Evolutionary conservation across 495 filamentous ascomycete genomes (phyloP).

Genomic region (Penicillium cataractarum): DNA sequence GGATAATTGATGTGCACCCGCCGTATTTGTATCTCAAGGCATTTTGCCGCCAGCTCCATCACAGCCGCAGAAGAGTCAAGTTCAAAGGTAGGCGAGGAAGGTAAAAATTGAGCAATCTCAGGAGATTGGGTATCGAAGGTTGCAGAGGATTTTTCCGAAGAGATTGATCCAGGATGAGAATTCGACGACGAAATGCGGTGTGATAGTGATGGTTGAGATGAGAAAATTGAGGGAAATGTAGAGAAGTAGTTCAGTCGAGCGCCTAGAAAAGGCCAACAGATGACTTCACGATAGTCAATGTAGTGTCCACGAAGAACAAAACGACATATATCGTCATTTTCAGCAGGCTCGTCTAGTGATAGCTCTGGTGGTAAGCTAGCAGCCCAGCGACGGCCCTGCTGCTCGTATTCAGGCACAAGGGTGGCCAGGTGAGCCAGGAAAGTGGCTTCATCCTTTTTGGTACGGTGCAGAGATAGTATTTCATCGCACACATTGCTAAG

Average conservation of each 20-base stretch:
- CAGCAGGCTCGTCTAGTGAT: background rate
- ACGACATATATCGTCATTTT: background rate
- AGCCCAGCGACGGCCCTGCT: background rate
- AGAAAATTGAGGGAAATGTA: background rate
- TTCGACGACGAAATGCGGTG: background rate
- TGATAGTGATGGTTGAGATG: background rate
- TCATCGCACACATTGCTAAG: background rate
- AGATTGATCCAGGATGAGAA: background rate
- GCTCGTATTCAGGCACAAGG: background rate
- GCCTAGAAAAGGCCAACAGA: background rate
- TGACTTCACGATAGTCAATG: background rate
- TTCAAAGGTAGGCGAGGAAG: background rate
- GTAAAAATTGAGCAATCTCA: background rate
- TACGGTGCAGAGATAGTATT: background rate
- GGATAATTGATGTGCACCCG: background rate
- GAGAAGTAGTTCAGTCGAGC: background rate
- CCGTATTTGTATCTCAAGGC: background rate
- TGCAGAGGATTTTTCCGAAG: background rate
- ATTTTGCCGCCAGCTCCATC: background rate
- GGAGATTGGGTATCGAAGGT: background rate
- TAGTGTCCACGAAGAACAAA: slow-evolving; percentile 1
- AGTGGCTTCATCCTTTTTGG: background rate
- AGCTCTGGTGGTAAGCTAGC: background rate
- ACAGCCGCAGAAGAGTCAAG: background rate
- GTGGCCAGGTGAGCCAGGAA: background rate